phyloP scores from a whole-genome alignment of 2,329 filamentous ascomycete species.

The Ophiostoma sp. region DNA sequence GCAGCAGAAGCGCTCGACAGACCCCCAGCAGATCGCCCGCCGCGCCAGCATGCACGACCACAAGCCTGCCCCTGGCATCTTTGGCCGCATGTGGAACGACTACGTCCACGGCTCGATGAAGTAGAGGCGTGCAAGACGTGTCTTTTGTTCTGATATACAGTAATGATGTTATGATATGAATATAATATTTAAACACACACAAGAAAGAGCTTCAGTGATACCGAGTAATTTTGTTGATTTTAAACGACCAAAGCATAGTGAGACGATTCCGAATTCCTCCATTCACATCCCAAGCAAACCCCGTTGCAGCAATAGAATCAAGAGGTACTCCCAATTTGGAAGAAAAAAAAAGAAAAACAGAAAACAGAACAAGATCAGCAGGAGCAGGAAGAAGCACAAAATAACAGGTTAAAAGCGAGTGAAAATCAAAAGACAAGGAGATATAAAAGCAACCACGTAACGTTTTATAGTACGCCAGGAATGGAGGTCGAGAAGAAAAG shows the following conservation, averaged over 20 bases:
- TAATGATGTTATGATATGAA: not conserved
- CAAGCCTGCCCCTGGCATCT: conserved; percentile 44
- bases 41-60: conserved; percentile 54
- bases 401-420: not conserved
- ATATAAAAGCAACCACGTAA: conserved; percentile 5
- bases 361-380: not conserved
- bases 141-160: not conserved
- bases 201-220: too few species aligned
- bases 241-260: not conserved
- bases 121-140: not conserved
- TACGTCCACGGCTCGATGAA: conserved; percentile 34
- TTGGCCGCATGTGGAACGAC: conserved; percentile 55
- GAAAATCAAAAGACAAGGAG: not conserved
- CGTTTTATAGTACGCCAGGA: conserved; percentile 1
- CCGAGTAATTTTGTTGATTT: not conserved
- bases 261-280: not conserved
- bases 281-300: not conserved
- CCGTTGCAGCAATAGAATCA: not conserved
- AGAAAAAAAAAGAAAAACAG: not conserved
- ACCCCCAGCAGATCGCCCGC: conserved; percentile 41
- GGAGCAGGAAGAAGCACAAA: too few species aligned
- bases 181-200: not conserved
- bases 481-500: not conserved
- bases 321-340: not conserved
- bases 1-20: conserved; percentile 46